phyloP scores from a whole-genome alignment of 2,329 filamentous ascomycete species.

The Cercospora sp. region DNA sequence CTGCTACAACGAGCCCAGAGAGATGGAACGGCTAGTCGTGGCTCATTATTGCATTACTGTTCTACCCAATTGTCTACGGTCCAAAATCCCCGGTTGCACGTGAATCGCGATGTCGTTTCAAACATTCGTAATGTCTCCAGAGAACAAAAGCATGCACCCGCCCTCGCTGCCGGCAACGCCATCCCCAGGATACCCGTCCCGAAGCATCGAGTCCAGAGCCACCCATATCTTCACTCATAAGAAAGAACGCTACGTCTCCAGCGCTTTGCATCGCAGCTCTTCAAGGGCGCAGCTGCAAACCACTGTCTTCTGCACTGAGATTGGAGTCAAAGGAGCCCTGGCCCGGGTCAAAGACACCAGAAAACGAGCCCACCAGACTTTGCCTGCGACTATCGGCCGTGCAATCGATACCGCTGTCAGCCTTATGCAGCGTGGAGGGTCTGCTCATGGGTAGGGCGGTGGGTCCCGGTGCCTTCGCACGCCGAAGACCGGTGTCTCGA shows the following conservation, averaged over 20 bases:
- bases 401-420: slow-evolving; percentile 5
- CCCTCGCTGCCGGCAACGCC: neutral
- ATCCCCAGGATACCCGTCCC: neutral
- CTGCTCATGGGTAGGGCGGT: neutral
- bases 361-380: neutral
- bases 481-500: neutral
- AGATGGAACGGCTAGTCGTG: neutral
- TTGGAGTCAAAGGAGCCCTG: neutral
- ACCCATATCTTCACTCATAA: neutral
- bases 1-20: neutral
- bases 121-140: neutral
- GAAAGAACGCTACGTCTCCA: neutral
- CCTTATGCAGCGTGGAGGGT: neutral
- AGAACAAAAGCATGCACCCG: neutral
- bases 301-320: neutral
- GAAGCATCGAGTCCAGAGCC: neutral
- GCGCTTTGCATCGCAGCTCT: neutral
- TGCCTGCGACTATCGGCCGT: neutral
- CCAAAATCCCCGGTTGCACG: neutral
- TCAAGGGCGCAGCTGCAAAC: neutral
- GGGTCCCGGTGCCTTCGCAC: neutral
- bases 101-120: neutral
- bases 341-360: neutral
- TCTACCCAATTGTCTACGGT: neutral
- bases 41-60: neutral